These are phyloP conservation scores for Hypoxylon sp. DNA, from an alignment of 2,329 filamentous ascomycete genomes.

Conservation along the genomic window DNA sequence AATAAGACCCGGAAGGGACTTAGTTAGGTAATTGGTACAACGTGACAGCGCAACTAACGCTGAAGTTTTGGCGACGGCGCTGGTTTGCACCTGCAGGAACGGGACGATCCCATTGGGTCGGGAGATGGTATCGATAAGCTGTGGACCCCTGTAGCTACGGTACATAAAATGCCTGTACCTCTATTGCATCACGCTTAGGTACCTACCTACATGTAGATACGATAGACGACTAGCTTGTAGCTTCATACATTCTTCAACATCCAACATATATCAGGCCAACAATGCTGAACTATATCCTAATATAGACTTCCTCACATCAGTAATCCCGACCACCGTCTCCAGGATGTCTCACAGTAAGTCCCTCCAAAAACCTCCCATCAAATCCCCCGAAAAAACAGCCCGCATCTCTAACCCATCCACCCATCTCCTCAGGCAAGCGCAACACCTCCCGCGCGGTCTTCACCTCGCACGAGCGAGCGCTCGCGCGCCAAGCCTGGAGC, in stretches of 20 bases:
- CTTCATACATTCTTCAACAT: constrained; percentile 8
- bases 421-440: constrained; percentile 74
- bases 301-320: neutral
- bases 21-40: constrained; percentile 18
- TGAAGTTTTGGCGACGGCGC: constrained; percentile 8
- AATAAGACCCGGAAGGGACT: neutral
- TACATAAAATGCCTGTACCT: neutral
- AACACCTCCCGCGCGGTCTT: constrained; percentile 95
- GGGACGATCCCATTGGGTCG: constrained; percentile 30
- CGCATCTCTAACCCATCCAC: constrained; percentile 12
- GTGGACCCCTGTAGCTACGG: constrained; percentile 20
- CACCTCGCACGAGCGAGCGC: constrained; percentile 88
- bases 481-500: constrained; percentile 87
- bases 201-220: constrained; percentile 11
- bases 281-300: neutral
- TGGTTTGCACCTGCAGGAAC: constrained; percentile 32
- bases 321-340: constrained; percentile 1
- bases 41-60: constrained; percentile 28
- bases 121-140: constrained; percentile 15
- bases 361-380: neutral
- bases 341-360: constrained; percentile 63
- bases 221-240: neutral
- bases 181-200: constrained; percentile 25
- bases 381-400: constrained; percentile 7
- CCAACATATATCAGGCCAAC: neutral